Percentiles rank a stretch among this genome's conserved stretches.
Conservation (phyloP, 352 stramenopile species). For the Phytophthora sp. region DNA sequence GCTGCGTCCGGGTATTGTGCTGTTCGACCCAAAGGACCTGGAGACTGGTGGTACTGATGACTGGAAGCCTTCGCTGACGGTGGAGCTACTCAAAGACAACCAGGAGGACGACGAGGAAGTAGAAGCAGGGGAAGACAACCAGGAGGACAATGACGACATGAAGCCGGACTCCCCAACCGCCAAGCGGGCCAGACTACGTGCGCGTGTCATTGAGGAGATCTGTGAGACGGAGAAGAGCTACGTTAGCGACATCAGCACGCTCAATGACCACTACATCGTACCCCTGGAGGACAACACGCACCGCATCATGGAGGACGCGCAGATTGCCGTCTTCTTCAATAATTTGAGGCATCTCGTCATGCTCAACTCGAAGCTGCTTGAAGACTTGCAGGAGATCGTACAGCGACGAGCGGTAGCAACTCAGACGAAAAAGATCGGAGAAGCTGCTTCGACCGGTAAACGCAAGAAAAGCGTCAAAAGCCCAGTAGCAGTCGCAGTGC, state of each 20-base stretch:
- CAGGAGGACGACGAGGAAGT: conserved; percentile 22
- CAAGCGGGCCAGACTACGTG: conserved; percentile 38
- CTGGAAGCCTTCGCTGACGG: conserved; percentile 26
- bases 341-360: conserved; percentile 82
- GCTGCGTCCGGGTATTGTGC: conserved; percentile 45
- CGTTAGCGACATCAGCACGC: conserved; percentile 71
- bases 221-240: conserved; percentile 82
- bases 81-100: conserved; percentile 36
- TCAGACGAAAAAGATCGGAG: conserved; percentile 6
- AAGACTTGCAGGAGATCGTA: conserved; percentile 71
- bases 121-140: conserved; percentile 17
- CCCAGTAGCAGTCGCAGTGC: conserved; percentile 39
- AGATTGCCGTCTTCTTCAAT: conserved; percentile 90
- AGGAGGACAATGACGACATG: conserved; percentile 24
- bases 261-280: conserved; percentile 85
- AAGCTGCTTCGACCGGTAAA: conserved; percentile 13
- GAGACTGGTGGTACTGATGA: conserved; percentile 15
- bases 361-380: conserved; percentile 86
- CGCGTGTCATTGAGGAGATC: conserved; percentile 80
- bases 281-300: conserved; percentile 79
- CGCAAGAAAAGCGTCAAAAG: conserved; percentile 39
- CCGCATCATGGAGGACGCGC: conserved; percentile 81
- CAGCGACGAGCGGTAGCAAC: conserved; percentile 28
- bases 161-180: conserved; percentile 27
- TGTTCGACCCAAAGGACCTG: conserved; percentile 62